These are phyloP conservation scores for Gremmenia infestans DNA, from an alignment of 2,329 filamentous ascomycete species.

Conservation along the genomic window DNA sequence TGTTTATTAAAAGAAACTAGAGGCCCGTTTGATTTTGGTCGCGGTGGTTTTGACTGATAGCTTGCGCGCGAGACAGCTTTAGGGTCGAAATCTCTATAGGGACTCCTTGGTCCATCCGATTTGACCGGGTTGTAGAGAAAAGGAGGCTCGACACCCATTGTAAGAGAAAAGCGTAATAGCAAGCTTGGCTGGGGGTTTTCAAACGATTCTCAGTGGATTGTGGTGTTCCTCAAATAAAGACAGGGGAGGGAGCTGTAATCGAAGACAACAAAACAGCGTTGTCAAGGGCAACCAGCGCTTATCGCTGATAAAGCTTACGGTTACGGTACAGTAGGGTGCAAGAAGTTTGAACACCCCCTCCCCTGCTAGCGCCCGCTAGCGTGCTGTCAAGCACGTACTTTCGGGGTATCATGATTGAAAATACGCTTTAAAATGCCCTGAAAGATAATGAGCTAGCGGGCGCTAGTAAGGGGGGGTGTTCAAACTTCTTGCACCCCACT, in stretches of 20 bases:
- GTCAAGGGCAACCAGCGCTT: conserved; percentile 1
- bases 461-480: no score
- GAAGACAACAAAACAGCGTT: conserved; percentile 6
- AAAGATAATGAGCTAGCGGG: no score
- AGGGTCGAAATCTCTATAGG: conserved; percentile 68
- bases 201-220: conserved; percentile 18
- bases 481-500: no score
- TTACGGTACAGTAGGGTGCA: no score
- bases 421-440: no score
- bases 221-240: conserved; percentile 14
- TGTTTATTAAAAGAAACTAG: conserved; percentile 79
- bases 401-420: no score
- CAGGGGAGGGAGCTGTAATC: conserved; percentile 12
- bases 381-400: no score
- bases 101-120: conserved; percentile 46
- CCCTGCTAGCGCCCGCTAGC: no score
- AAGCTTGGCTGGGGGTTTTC: conserved; percentile 4
- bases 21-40: conserved; percentile 66
- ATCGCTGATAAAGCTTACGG: background rate
- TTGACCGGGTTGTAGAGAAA: conserved; percentile 62
- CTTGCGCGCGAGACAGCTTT: conserved; percentile 80
- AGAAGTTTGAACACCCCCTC: no score
- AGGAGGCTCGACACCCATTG: conserved; percentile 55
- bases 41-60: conserved; percentile 57
- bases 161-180: conserved; percentile 17